These are phyloP conservation scores for Neoboletus magnificus DNA, from an alignment of 768 basidiomycete species.

Conservation along the genomic window DNA sequence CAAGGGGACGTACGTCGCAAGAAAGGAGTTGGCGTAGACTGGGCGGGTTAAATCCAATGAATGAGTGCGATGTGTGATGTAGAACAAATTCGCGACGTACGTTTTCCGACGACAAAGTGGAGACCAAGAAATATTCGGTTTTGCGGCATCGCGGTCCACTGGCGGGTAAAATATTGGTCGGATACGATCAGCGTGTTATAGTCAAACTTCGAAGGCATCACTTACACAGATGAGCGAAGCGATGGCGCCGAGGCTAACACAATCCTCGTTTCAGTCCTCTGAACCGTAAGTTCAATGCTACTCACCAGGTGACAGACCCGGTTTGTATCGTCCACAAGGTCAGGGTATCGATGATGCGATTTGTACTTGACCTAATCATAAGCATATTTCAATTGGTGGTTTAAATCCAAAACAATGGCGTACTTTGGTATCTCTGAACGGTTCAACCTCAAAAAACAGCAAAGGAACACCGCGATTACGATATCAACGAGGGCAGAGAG, in stretches of 20 bases:
- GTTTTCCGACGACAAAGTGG: conserved; percentile 23
- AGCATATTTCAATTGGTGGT: not conserved
- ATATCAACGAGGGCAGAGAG: conserved; percentile 47
- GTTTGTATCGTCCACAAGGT: conserved; percentile 23
- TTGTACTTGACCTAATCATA: conserved; percentile 10
- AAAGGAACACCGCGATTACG: conserved; percentile 43
- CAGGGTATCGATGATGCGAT: conserved; percentile 20
- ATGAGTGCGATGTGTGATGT: not conserved
- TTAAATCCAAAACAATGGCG: not conserved
- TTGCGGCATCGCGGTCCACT: conserved; percentile 22
- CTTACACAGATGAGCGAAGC: conserved; percentile 21
- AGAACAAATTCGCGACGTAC: conserved; percentile 5
- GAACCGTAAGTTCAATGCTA: not conserved
- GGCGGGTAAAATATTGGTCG: not conserved
- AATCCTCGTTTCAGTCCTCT: not conserved
- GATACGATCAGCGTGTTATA: not conserved
- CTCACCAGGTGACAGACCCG: conserved; percentile 23
- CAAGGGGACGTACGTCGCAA: conserved; percentile 21
- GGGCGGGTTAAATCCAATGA: not conserved
- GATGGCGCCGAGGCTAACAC: conserved; percentile 12
- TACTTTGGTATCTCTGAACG: conserved; percentile 38
- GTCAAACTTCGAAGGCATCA: not conserved
- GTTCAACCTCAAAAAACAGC: conserved; percentile 38
- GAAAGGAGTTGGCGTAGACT: conserved; percentile 27
- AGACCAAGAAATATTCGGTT: conserved; percentile 26